Percentiles rank a stretch among this genome's conserved stretches.
Conservation (phyloP, 2,329 filamentous ascomycete genomes). For the Aspergillus luchuensis region DNA sequence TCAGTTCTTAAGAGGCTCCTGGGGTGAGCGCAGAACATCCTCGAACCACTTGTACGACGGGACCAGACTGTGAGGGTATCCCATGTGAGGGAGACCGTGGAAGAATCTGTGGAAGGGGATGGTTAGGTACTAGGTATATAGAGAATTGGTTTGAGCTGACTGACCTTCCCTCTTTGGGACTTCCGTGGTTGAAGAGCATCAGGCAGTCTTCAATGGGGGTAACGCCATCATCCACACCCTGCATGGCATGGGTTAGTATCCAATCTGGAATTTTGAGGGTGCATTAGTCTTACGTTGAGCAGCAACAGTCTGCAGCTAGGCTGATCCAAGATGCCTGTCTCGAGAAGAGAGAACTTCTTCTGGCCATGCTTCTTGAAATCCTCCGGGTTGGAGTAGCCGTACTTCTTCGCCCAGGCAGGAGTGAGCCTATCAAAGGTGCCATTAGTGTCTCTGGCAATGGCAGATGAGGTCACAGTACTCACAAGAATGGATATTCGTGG, state of each 20-base stretch:
- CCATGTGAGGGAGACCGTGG: slow-evolving; percentile 64
- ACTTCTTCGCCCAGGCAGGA: slow-evolving; percentile 62
- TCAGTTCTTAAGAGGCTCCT: slow-evolving; percentile 27
- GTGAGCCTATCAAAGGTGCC: slow-evolving; percentile 25
- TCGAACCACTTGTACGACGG: slow-evolving; percentile 45
- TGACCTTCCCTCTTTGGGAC: slow-evolving; percentile 64
- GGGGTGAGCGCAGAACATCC: slow-evolving; percentile 25
- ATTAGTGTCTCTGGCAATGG: not conserved
- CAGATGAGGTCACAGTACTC: slow-evolving; percentile 23
- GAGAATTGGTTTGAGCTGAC: not conserved
- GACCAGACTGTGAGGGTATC: slow-evolving; percentile 57
- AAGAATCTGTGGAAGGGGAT: slow-evolving; percentile 51
- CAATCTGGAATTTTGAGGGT: not conserved
- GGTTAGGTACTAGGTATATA: not conserved
- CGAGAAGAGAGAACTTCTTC: slow-evolving; percentile 64
- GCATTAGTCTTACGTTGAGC: slow-evolving; percentile 54
- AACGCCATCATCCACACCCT: slow-evolving; percentile 65
- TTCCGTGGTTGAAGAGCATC: slow-evolving; percentile 65
- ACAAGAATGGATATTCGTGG: slow-evolving; percentile 67
- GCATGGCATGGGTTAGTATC: slow-evolving; percentile 6
- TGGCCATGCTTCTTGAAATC: slow-evolving; percentile 59
- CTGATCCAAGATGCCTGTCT: slow-evolving; percentile 59
- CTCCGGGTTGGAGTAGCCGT: slow-evolving; percentile 60
- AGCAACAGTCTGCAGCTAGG: slow-evolving; percentile 61
- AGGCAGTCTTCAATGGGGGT: slow-evolving; percentile 70